Percentiles rank a stretch among this genome's conserved stretches.
Conservation (phyloP, 208 protist species). For the Trypanosoma caninum region DNA sequence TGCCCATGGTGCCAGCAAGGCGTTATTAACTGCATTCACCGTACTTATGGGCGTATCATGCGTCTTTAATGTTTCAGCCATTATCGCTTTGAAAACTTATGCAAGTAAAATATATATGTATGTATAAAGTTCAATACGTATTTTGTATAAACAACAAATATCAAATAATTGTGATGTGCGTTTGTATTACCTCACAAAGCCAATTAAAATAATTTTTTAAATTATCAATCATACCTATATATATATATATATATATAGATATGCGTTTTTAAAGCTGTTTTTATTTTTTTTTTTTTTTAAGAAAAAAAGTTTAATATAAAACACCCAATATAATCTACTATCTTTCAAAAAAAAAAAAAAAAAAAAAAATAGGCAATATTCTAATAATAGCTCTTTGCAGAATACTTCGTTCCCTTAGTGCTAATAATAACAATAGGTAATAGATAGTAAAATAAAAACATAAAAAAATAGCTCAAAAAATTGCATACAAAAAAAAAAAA, state of each 20-base stretch:
- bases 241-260: slow-evolving; percentile 9
- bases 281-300: background rate
- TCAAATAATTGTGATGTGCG: no score
- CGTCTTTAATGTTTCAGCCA: background rate
- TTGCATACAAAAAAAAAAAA: slow-evolving; percentile 2
- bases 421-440: background rate
- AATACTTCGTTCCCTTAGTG: no score
- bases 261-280: background rate
- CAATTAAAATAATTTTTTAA: no score
- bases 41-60: slow-evolving; percentile 17
- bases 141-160: background rate
- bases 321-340: background rate
- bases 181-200: no score
- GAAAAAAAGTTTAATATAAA: no score
- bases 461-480: background rate
- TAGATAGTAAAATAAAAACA: background rate
- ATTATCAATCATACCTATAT: slow-evolving; percentile 8
- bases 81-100: background rate
- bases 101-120: background rate
- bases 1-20: slow-evolving; percentile 40
- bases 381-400: no score
- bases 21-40: background rate
- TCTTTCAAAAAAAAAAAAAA: slow-evolving; percentile 15
- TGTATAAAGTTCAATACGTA: background rate
- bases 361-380: slow-evolving; percentile 19